phyloP scores from a whole-genome alignment of 345 rosid genomes.

The Rhodomyrtus tomentosa region DNA sequence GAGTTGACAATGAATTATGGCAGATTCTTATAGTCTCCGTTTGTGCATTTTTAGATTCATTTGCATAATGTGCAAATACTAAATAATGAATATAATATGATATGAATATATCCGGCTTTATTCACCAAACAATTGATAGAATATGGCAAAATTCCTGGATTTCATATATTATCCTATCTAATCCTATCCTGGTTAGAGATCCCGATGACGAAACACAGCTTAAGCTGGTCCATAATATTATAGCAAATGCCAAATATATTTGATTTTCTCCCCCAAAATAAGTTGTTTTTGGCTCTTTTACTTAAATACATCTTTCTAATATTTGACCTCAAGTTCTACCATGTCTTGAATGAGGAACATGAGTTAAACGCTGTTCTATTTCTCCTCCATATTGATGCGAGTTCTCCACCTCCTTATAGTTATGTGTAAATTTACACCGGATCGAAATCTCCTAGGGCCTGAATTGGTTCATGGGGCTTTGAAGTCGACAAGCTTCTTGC shows the following conservation, averaged over 20 bases:
- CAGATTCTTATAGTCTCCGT: no score
- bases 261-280: not conserved
- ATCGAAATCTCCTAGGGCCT: fast-evolving
- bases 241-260: not conserved
- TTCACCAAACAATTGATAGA: no score
- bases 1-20: no score
- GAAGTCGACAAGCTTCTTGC: not conserved
- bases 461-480: not conserved
- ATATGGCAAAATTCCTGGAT: no score
- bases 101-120: no score
- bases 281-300: not conserved
- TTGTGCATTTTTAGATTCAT: no score
- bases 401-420: not conserved
- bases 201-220: no score
- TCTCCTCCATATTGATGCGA: not conserved
- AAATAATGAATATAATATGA: no score
- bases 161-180: no score
- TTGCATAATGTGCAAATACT: no score
- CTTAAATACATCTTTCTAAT: not conserved
- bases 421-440: not conserved
- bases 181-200: no score
- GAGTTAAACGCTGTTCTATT: not conserved
- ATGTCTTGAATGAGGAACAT: not conserved
- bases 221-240: not conserved
- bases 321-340: not conserved